phyloP scores from a whole-genome alignment of 805 yeast genomes.

The Pichia ethanolica region DNA sequence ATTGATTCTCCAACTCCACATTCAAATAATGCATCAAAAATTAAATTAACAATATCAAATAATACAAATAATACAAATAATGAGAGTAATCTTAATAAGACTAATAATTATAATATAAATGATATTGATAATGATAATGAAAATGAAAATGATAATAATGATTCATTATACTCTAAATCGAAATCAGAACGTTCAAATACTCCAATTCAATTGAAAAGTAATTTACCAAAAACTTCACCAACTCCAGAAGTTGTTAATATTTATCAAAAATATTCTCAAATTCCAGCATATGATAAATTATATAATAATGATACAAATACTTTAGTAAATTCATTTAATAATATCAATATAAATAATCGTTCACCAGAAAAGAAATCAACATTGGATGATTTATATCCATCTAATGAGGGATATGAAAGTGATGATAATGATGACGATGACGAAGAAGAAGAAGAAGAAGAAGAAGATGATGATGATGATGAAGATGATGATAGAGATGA shows the following conservation, averaged over 20 bases:
- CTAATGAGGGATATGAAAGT: conserved; percentile 10
- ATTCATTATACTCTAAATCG: conserved; percentile 1
- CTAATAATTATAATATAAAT: background rate
- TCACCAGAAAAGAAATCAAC: conserved; percentile 1
- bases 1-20: background rate
- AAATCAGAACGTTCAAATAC: background rate
- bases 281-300: conserved; percentile 16
- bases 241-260: conserved; percentile 27
- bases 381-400: conserved; percentile 16
- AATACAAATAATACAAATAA: background rate
- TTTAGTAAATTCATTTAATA: background rate
- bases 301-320: conserved; percentile 5
- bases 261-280: conserved; percentile 28
- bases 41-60: background rate
- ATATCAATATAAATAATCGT: background rate
- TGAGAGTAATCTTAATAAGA: background rate
- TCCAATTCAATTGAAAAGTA: background rate
- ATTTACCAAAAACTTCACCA: conserved; percentile 4
- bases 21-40: background rate
- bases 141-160: background rate
- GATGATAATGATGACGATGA: conserved; percentile 18
- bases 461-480: conserved; percentile 5
- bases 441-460: conserved; percentile 1
- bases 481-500: conserved; percentile 5
- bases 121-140: background rate